phyloP scores from a whole-genome alignment of 805 yeast species.

The Sugiyamaella floridensis region DNA sequence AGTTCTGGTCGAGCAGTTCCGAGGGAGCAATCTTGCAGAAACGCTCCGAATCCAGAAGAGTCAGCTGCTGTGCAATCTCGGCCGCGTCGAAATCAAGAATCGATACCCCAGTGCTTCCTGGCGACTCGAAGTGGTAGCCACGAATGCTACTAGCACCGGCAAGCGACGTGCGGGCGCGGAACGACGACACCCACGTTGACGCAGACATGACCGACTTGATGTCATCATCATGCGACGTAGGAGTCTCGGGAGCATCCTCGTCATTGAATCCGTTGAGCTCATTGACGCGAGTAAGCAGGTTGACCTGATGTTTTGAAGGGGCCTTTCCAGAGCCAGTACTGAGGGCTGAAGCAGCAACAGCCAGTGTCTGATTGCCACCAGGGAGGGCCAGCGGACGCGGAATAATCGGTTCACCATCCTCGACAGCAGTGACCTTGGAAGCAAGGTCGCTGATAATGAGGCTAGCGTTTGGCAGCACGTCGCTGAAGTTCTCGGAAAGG shows the following conservation, averaged over 20 bases:
- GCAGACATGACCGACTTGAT: conserved; percentile 7
- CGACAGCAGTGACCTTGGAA: conserved; percentile 11
- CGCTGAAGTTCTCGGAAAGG: conserved; percentile 40
- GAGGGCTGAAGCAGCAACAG: not conserved
- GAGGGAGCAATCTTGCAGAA: conserved; percentile 24
- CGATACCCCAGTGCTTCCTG: conserved; percentile 8
- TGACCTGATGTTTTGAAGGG: conserved; percentile 9
- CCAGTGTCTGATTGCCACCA: not conserved
- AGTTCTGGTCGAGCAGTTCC: conserved; percentile 32
- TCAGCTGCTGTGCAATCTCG: conserved; percentile 31
- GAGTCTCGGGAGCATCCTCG: not conserved
- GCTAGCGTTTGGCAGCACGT: conserved; percentile 14
- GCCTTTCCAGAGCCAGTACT: not conserved
- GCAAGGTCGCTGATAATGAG: conserved; percentile 18
- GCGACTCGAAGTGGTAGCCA: conserved; percentile 2
- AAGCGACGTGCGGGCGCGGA: conserved; percentile 4
- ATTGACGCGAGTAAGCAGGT: conserved; percentile 5
- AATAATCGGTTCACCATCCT: conserved; percentile 20
- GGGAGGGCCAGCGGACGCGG: conserved; percentile 13
- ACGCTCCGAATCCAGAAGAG: conserved; percentile 29
- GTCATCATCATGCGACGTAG: conserved; percentile 8
- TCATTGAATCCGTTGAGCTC: conserved; percentile 9
- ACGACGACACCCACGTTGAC: conserved; percentile 15
- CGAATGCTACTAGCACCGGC: conserved; percentile 2
- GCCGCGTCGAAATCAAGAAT: conserved; percentile 27